Evolutionary conservation across 2,329 filamentous ascomycete species (phyloP).

Genomic region (Diplodia seriata): DNA sequence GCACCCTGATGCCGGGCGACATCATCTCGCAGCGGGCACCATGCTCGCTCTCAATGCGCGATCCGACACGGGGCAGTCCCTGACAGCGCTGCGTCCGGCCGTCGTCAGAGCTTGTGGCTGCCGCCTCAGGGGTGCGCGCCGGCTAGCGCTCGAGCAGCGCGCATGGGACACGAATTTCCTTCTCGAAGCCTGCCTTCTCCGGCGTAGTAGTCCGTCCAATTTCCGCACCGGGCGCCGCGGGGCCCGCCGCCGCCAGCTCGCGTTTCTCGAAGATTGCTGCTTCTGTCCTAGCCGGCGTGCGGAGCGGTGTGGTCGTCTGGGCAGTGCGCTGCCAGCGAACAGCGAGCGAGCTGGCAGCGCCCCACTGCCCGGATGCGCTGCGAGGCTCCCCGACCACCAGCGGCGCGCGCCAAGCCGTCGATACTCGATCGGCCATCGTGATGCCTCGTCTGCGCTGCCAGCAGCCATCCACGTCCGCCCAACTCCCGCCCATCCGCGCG

Average conservation of each 20-base stretch:
- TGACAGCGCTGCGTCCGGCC: slow-evolving; percentile 34
- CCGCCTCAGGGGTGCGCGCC: slow-evolving; percentile 41
- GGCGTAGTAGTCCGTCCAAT: slow-evolving; percentile 40
- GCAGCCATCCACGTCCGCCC: slow-evolving; percentile 23
- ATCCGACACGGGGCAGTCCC: slow-evolving; percentile 26
- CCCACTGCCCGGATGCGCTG: slow-evolving; percentile 28
- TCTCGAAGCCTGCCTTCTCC: slow-evolving; percentile 41
- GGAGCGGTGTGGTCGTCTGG: slow-evolving; percentile 23
- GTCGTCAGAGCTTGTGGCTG: slow-evolving; percentile 35
- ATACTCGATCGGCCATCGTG: slow-evolving; percentile 11
- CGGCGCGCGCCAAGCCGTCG: slow-evolving; percentile 10
- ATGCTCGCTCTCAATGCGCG: slow-evolving; percentile 25
- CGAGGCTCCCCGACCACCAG: slow-evolving; percentile 22
- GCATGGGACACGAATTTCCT: slow-evolving; percentile 41
- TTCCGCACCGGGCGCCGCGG: slow-evolving; percentile 42
- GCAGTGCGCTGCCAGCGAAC: slow-evolving; percentile 23
- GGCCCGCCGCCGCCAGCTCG: slow-evolving; percentile 41
- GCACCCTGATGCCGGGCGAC: slow-evolving; percentile 29
- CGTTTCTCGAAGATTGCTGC: slow-evolving; percentile 50
- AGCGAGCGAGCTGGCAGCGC: slow-evolving; percentile 11
- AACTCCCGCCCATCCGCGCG: slow-evolving; percentile 17
- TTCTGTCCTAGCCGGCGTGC: slow-evolving; percentile 35
- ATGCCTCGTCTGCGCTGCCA: background rate
- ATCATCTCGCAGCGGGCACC: slow-evolving; percentile 28
- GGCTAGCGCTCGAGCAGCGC: slow-evolving; percentile 38